Conservation (phyloP, 2,329 filamentous ascomycete species). For the Leptographium flavum region DNA sequence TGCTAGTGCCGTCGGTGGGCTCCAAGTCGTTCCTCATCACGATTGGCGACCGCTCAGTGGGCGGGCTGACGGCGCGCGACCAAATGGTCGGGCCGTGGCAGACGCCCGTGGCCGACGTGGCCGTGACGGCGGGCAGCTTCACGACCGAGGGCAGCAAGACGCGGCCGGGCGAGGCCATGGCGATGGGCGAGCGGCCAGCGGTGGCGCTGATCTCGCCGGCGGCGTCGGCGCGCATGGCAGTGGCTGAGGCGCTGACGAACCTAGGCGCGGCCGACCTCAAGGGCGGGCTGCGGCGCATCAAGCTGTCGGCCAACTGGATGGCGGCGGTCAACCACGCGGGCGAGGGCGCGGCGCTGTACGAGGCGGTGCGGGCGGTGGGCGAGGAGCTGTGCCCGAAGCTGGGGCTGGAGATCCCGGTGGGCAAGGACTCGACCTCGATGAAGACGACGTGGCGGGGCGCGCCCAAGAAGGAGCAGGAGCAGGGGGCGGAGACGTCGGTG, state of each 20-base stretch:
- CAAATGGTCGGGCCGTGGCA: slow-evolving; percentile 98
- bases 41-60: slow-evolving; percentile 84
- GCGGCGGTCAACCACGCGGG: slow-evolving; percentile 86
- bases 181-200: slow-evolving; percentile 85
- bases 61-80: slow-evolving; percentile 75
- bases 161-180: slow-evolving; percentile 86
- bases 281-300: slow-evolving; percentile 58
- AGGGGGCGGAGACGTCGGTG: slow-evolving; percentile 62
- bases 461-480: slow-evolving; percentile 19
- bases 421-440: slow-evolving; percentile 98
- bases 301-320: slow-evolving; percentile 98
- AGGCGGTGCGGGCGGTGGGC: slow-evolving; percentile 84
- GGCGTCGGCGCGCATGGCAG: slow-evolving; percentile 90
- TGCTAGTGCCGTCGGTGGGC: slow-evolving; percentile 78
- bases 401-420: slow-evolving; percentile 88
- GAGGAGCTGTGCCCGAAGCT: slow-evolving; percentile 83
- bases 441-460: slow-evolving; percentile 91
- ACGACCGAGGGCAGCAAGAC: slow-evolving; percentile 50
- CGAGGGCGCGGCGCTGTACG: slow-evolving; percentile 82
- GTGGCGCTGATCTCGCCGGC: slow-evolving; percentile 80
- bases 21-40: slow-evolving; percentile 97
- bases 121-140: slow-evolving; percentile 77
- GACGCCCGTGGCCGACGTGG: slow-evolving; percentile 83
- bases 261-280: slow-evolving; percentile 59
- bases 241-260: slow-evolving; percentile 88